Percentiles rank a stretch among this genome's conserved stretches.
Evolutionary conservation across 345 rosid genomes (phyloP).

Genomic region (Sisymbrium altissimum): DNA sequence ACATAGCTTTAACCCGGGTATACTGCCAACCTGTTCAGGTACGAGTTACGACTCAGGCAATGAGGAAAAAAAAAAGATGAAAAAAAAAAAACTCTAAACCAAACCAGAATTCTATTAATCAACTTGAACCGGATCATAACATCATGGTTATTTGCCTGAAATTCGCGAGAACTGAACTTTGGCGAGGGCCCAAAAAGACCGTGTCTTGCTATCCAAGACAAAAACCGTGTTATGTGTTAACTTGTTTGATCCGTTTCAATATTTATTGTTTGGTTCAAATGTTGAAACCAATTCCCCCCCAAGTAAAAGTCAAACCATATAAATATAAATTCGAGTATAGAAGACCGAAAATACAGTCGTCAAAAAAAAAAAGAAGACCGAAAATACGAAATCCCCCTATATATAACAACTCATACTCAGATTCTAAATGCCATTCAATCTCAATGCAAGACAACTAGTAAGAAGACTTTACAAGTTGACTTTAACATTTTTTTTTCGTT

Average conservation of each 20-base stretch:
- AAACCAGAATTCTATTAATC: neutral
- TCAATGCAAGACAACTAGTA: neutral
- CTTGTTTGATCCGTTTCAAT: constrained; percentile 15
- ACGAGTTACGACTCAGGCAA: neutral
- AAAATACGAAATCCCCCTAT: neutral
- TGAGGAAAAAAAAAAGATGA: neutral
- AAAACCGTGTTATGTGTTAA: constrained; percentile 3
- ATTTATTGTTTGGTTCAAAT: neutral
- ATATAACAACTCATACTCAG: neutral
- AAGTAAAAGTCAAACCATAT: constrained; percentile 7
- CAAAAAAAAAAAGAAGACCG: too few species aligned
- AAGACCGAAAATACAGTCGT: too few species aligned
- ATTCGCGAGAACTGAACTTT: neutral
- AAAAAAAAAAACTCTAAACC: too few species aligned
- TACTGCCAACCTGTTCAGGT: neutral
- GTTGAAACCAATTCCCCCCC: neutral
- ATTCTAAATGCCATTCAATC: neutral
- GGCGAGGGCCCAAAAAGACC: neutral
- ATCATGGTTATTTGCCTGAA: neutral
- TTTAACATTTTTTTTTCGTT: neutral
- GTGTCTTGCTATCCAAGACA: neutral
- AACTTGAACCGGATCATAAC: neutral
- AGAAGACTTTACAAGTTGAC: neutral
- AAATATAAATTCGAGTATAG: neutral
- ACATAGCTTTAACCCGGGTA: neutral